Base-by-base conservation (phyloP, 1,284 basidiomycete genomes). In the Cryptococcus sp. region DNA sequence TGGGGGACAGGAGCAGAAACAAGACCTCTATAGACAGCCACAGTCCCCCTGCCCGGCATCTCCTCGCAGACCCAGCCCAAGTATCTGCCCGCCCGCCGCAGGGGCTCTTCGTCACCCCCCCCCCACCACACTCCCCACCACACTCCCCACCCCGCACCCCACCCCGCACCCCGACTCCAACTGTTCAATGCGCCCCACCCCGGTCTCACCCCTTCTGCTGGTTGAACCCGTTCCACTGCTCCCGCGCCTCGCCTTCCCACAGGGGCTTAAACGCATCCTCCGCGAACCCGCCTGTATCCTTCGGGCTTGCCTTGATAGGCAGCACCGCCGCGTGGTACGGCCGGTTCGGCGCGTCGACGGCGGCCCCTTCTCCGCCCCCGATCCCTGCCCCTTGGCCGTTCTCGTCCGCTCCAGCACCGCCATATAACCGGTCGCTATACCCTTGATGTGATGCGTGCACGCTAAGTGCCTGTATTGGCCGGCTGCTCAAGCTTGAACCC, bases 231-330 rank as follows among this genome's bases (percentile, higher is more conserved):
- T 40, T 53, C 60, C 55, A 57, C 52, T 59, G 52, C 36, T 59
- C 40, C 37, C 49, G 48, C 38, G 51, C 50, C 46, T 56, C 42
- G 16, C 57, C 47, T 36, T 65, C 62, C 67, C 67, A 72, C 0
- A 74, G 60, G 0, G 71, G 70, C 45, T 62, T 67, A 63, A 75
- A 75, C 2, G 72, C 72, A 57, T 75, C 72, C 37, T 70, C 65
- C 0, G 60, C 59, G 48, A 75, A 75, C 5, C 70, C 71, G 7
- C 58, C 66, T 1, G 65, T 60, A 48, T 70, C 62, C 39, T 60
- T 62, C n/a, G 70, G 68, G 36, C 62, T 66, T 13, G 68, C 68
- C 44, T 59, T 61, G n/a, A 61, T 47, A 15, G 67, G 67, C 21
- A 70, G 59, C 13, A 70, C 68, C 28, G 56, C 47, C 40, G 65